These are phyloP conservation scores for Ophiostoma ips DNA, from an alignment of 2,329 filamentous ascomycete species.

Conservation along the genomic window DNA sequence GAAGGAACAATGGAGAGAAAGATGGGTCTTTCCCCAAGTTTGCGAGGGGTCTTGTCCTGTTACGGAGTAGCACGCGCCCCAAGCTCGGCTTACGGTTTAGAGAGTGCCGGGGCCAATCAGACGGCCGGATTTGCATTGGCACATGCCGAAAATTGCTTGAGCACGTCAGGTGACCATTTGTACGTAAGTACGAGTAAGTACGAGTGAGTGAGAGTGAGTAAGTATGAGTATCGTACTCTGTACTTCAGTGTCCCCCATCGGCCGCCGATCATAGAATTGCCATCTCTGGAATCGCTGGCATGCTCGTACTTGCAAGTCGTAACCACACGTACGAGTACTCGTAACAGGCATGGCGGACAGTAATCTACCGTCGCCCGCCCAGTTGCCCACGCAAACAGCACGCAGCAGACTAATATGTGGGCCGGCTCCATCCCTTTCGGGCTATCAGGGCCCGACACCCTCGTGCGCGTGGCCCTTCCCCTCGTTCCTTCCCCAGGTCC, in stretches of 20 bases:
- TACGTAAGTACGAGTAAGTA: too few relatives aligned
- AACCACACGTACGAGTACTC: too few relatives aligned
- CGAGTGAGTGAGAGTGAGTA: too few relatives aligned
- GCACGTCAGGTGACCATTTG: not conserved
- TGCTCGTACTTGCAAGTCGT: too few relatives aligned
- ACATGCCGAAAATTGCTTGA: conserved; percentile 1
- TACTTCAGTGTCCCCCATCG: too few relatives aligned
- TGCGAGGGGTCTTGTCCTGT: conserved; percentile 2
- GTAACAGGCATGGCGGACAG: too few relatives aligned
- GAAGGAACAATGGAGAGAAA: conserved; percentile 1
- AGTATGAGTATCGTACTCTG: too few relatives aligned
- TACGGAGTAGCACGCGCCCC: not conserved
- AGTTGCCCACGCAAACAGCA: not conserved
- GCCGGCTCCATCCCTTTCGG: not conserved
- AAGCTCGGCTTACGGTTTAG: conserved; percentile 9
- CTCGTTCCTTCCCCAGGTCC: not conserved
- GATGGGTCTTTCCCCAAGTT: conserved; percentile 1
- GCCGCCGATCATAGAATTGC: too few relatives aligned
- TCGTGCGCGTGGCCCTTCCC: not conserved
- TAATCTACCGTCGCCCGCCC: too few relatives aligned
- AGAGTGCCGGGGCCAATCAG: conserved; percentile 5
- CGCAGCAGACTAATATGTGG: not conserved
- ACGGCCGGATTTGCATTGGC: not conserved
- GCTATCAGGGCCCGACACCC: not conserved
- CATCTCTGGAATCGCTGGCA: too few relatives aligned